Evolutionary conservation across 179 eudicot species (phyloP).

Genomic region (Carnegiea gigantea): DNA sequence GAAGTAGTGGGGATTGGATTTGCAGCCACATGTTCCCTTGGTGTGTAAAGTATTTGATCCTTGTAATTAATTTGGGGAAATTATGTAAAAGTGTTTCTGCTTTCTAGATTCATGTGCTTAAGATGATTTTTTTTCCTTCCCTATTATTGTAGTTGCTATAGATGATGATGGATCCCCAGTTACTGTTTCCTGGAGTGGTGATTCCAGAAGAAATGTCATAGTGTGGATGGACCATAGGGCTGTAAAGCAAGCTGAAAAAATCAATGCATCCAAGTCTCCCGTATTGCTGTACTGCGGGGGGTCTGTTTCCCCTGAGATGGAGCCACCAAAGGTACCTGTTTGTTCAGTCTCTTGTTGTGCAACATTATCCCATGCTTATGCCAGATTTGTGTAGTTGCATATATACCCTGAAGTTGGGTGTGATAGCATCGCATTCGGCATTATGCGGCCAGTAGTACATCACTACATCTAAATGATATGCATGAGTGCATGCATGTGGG

Average conservation of each 20-base stretch:
- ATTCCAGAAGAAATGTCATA: conserved; percentile 89
- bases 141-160: conserved; percentile 71
- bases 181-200: conserved; percentile 96
- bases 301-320: conserved; percentile 96
- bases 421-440: background rate
- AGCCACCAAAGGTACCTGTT: conserved; percentile 86
- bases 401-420: background rate
- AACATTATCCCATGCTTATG: background rate
- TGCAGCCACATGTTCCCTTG: conserved; percentile 98
- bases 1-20: conserved; percentile 89
- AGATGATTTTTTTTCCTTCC: background rate
- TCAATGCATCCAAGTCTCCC: conserved; percentile 80
- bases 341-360: conserved; percentile 9
- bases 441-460: background rate
- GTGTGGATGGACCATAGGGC: conserved; percentile 99
- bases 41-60: conserved; percentile 38
- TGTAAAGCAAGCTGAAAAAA: conserved; percentile 94
- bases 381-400: background rate
- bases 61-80: background rate
- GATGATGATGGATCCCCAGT: conserved; percentile 94
- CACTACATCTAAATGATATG: background rate
- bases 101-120: background rate
- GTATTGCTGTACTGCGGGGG: conserved; percentile 97
- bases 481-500: background rate
- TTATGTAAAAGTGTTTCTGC: background rate